A percentile compares a stretch with the other conserved stretches of the same genome.
phyloP scores from a whole-genome alignment of 257 asterid genomes.

The Penstemon davidsonii region DNA sequence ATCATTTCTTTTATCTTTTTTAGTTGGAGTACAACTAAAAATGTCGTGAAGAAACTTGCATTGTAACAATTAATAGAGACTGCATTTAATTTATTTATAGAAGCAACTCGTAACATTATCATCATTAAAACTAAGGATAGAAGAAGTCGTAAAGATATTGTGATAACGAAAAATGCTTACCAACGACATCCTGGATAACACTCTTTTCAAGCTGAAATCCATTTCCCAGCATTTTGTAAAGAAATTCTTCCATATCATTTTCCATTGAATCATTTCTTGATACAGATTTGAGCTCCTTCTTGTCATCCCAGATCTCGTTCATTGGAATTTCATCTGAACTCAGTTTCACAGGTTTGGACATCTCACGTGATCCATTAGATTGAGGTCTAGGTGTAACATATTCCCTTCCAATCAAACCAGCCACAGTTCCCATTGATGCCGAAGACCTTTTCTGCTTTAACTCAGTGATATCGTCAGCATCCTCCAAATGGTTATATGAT shows the following conservation, averaged over 20 bases:
- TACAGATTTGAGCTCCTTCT: slow-evolving; percentile 28
- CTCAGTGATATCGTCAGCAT: slow-evolving; percentile 22
- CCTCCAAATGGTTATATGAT: slow-evolving; percentile 31
- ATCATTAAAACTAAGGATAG: neutral
- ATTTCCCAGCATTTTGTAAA: slow-evolving; percentile 70
- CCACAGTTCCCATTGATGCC: slow-evolving; percentile 69
- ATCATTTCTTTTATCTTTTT: slow-evolving; percentile 13
- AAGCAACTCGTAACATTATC: slow-evolving; percentile 3
- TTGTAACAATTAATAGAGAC: neutral
- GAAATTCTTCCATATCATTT: slow-evolving; percentile 53
- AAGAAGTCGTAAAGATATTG: neutral
- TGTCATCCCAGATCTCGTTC: slow-evolving; percentile 63
- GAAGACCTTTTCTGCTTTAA: slow-evolving; percentile 48
- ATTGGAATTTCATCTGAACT: slow-evolving; percentile 50
- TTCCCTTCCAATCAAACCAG: slow-evolving; percentile 60
- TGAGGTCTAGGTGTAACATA: slow-evolving; percentile 46
- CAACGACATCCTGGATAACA: slow-evolving; percentile 61
- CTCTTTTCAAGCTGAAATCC: slow-evolving; percentile 65
- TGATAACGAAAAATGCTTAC: slow-evolving; percentile 44
- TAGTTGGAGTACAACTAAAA: neutral
- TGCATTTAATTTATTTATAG: neutral
- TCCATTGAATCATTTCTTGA: slow-evolving; percentile 43
- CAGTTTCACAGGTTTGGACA: slow-evolving; percentile 54
- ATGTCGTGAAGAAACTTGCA: slow-evolving; percentile 3
- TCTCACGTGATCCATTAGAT: slow-evolving; percentile 34